Conservation (phyloP, 495 filamentous ascomycete genomes). For the Podospora bellae-mahoneyi region DNA sequence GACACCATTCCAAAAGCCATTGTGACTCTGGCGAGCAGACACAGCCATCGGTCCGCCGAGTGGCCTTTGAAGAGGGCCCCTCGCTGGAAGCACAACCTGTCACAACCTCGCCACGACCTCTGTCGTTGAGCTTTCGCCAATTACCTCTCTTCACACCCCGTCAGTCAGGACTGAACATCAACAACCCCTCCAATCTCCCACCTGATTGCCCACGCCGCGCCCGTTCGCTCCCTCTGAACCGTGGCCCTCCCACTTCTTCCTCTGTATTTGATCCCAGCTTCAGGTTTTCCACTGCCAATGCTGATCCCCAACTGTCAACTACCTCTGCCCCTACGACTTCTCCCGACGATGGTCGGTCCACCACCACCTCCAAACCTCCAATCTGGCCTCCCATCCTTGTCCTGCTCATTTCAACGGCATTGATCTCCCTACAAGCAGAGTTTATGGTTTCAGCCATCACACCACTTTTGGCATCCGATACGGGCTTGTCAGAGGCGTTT, state of each 20-base stretch:
- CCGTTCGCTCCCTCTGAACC: neutral
- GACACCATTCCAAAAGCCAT: neutral
- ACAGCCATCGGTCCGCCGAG: neutral
- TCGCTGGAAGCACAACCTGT: neutral
- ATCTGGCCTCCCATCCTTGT: neutral
- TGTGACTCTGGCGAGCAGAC: neutral
- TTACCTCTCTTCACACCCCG: neutral
- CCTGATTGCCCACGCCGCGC: neutral
- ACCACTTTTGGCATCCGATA: slow-evolving; percentile 56
- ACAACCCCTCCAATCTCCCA: neutral
- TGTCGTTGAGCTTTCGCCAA: neutral
- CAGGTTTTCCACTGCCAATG: neutral
- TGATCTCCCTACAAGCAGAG: slow-evolving; percentile 84
- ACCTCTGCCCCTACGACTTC: neutral
- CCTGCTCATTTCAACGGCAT: slow-evolving; percentile 68
- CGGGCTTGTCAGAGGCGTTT: slow-evolving; percentile 69
- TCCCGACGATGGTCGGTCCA: slow-evolving; percentile 21
- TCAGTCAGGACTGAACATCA: neutral
- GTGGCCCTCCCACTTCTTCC: neutral
- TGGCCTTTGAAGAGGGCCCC: neutral
- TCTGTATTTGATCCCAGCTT: neutral
- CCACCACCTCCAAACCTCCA: neutral
- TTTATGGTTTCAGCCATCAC: slow-evolving; percentile 82
- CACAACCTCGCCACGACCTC: neutral
- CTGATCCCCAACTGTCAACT: neutral